These are phyloP conservation scores for Erysimum cheiranthoides DNA, from an alignment of 345 rosid species.

Conservation along the genomic window DNA sequence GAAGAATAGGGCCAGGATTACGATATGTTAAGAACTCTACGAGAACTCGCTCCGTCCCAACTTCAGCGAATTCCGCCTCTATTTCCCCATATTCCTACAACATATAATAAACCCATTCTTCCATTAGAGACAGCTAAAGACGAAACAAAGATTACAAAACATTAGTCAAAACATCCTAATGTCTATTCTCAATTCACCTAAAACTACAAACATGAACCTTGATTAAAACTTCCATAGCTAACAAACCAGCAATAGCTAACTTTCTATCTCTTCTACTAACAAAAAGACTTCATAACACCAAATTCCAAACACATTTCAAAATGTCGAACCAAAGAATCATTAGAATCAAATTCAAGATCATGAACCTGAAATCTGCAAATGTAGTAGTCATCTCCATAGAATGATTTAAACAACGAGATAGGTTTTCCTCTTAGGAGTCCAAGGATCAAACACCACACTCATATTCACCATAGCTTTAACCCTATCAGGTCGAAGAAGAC, in stretches of 20 bases:
- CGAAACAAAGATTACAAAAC: no score
- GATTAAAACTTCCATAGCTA: neutral
- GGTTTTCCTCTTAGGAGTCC: no score
- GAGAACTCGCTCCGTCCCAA: no score
- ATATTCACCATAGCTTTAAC: no score
- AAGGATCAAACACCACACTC: no score
- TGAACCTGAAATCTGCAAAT: slow-evolving; percentile 47
- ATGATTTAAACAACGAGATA: neutral
- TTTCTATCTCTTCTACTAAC: neutral
- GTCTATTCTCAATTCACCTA: slow-evolving; percentile 13
- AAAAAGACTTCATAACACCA: neutral
- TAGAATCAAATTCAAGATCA: slow-evolving; percentile 15
- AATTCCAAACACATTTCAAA: neutral
- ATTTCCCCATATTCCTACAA: slow-evolving; percentile 68
- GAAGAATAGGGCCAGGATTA: no score
- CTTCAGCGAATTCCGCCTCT: slow-evolving; percentile 61
- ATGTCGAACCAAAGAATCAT: neutral
- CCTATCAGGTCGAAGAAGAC: no score
- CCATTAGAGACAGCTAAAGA: slow-evolving; percentile 4
- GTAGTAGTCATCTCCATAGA: slow-evolving; percentile 47
- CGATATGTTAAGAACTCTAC: no score
- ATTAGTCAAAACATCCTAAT: slow-evolving; percentile 16
- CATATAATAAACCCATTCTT: slow-evolving; percentile 8
- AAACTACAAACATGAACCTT: slow-evolving; percentile 6
- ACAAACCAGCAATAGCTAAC: no score